These are phyloP conservation scores for Pezicula carpinea DNA, from an alignment of 2,329 filamentous ascomycete genomes.

Conservation along the genomic window DNA sequence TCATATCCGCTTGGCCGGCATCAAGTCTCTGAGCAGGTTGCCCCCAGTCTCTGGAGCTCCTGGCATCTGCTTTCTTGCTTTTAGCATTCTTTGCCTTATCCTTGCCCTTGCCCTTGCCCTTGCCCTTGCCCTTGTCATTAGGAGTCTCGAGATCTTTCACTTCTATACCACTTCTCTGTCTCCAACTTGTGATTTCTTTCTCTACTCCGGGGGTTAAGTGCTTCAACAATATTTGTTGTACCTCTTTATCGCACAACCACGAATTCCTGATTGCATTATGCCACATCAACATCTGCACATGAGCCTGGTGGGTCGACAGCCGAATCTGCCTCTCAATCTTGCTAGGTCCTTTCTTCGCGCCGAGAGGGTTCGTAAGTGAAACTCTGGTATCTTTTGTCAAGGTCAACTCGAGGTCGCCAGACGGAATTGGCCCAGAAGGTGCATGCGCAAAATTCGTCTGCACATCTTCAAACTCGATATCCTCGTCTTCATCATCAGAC, in stretches of 20 bases:
- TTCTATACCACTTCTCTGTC: constrained; percentile 59
- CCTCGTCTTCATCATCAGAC: constrained; percentile 53
- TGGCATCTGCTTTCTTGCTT: constrained; percentile 31
- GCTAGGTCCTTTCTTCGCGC: constrained; percentile 75
- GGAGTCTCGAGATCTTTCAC: constrained; percentile 32
- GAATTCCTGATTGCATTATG: constrained; percentile 83
- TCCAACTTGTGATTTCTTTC: constrained; percentile 71
- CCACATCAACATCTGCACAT: constrained; percentile 83
- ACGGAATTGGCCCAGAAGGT: constrained; percentile 42
- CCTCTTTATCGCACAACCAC: constrained; percentile 73
- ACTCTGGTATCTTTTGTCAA: constrained; percentile 55
- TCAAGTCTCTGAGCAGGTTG: constrained; percentile 64
- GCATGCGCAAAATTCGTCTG: constrained; percentile 31
- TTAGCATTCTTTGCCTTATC: constrained; percentile 30
- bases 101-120: constrained; percentile 31
- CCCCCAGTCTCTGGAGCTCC: constrained; percentile 64
- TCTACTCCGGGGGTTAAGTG: constrained; percentile 57
- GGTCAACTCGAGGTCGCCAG: constrained; percentile 71
- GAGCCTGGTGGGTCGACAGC: constrained; percentile 76
- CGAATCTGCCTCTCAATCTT: constrained; percentile 80
- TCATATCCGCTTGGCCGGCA: constrained; percentile 68
- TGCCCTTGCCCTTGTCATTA: constrained; percentile 29
- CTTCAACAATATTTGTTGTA: constrained; percentile 73
- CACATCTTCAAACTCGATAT: constrained; percentile 60
- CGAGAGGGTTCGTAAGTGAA: constrained; percentile 56